Conservation (phyloP, 805 yeast genomes). For the Wickerhamomyces canadensis region DNA sequence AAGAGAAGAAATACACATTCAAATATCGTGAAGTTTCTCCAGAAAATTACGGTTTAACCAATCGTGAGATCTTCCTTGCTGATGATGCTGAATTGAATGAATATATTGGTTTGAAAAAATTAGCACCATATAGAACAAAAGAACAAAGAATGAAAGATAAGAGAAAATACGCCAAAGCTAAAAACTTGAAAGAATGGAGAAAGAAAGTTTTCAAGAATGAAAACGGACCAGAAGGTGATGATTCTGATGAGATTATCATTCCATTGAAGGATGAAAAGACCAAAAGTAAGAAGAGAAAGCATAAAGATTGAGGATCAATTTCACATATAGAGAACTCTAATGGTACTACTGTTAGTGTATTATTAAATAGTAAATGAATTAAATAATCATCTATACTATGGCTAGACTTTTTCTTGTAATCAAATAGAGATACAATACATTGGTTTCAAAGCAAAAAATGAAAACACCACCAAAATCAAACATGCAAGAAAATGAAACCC, state of each 20-base stretch:
- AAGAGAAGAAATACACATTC: conserved; percentile 47
- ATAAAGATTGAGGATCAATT: neutral
- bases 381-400: no score
- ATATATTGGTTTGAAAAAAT: conserved; percentile 81
- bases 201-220: conserved; percentile 67
- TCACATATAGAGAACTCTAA: no score
- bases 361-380: no score
- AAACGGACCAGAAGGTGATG: conserved; percentile 34
- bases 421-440: no score
- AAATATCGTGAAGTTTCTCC: conserved; percentile 94
- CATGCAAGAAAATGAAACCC: no score
- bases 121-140: conserved; percentile 85
- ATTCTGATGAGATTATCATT: conserved; percentile 22
- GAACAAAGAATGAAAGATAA: conserved; percentile 72
- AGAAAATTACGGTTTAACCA: conserved; percentile 79
- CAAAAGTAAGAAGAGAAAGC: conserved; percentile 6
- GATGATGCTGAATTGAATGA: conserved; percentile 82
- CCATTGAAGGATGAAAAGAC: conserved; percentile 13
- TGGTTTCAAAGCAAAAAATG: no score
- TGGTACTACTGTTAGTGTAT: no score
- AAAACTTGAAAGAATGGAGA: conserved; percentile 85
- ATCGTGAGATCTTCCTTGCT: conserved; percentile 85
- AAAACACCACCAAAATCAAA: no score
- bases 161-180: conserved; percentile 78
- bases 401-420: no score